Evolutionary conservation across 2,329 filamentous ascomycete genomes (phyloP).

Genomic region (Pochonia chlamydosporia): DNA sequence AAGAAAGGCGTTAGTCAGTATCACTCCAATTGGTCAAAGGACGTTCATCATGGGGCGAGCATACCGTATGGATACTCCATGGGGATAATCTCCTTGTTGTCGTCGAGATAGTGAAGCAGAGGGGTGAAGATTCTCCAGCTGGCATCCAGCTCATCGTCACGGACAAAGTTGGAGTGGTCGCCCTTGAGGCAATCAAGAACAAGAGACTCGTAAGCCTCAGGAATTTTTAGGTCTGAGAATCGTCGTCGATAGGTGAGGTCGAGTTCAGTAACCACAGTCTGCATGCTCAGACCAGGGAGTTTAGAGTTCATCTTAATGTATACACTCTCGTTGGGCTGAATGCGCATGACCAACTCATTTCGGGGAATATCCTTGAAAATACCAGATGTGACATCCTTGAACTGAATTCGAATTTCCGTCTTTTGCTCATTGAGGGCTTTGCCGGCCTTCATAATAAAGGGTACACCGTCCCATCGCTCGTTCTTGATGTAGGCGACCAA

Average conservation of each 20-base stretch:
- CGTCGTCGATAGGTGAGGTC: constrained; percentile 96
- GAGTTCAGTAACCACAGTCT: constrained; percentile 97
- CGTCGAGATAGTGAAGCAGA: constrained; percentile 93
- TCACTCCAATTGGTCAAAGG: too few species aligned
- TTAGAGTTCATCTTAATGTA: constrained; percentile 99
- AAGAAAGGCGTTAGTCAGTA: not conserved
- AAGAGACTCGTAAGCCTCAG: constrained; percentile 96
- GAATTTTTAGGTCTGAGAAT: constrained; percentile 99
- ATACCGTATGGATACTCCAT: constrained; percentile 99
- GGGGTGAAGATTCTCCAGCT: constrained; percentile 99
- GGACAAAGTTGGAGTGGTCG: constrained; percentile 98
- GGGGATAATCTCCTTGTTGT: constrained; percentile 98
- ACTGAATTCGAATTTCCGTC: constrained; percentile 98
- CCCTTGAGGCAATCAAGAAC: constrained; percentile 97
- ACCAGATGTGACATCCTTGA: constrained; percentile 97
- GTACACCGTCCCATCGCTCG: constrained; percentile 97
- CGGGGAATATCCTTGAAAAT: constrained; percentile 99
- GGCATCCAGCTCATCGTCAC: constrained; percentile 93
- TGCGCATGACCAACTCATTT: constrained; percentile 98
- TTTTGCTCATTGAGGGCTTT: constrained; percentile 99
- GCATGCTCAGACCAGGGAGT: constrained; percentile 96
- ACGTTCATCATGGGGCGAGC: constrained; percentile 26
- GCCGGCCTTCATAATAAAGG: constrained; percentile 98
- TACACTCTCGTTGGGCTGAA: constrained; percentile 98
- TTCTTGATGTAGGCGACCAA: constrained; percentile 99